These are phyloP conservation scores for Salvia sclarea DNA, from an alignment of 305 asterid species.

Conservation along the genomic window DNA sequence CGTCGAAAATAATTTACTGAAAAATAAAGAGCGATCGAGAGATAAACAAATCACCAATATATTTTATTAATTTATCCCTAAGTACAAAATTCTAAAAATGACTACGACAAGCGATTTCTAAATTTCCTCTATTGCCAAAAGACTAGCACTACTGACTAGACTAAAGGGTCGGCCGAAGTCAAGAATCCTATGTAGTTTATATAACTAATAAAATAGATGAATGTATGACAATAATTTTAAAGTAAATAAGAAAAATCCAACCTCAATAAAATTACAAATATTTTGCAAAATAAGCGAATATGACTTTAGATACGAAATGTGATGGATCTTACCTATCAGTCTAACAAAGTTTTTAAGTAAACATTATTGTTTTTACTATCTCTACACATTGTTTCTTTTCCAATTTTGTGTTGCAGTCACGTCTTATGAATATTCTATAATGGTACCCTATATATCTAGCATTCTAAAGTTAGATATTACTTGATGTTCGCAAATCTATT, in stretches of 20 bases:
- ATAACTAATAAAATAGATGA: background rate
- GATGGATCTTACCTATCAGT: too few relatives aligned
- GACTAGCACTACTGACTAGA: background rate
- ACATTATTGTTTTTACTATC: too few relatives aligned
- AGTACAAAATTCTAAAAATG: background rate
- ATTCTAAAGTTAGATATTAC: background rate
- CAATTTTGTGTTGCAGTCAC: too few relatives aligned
- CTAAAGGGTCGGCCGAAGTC: background rate
- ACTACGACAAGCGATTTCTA: background rate
- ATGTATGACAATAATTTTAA: background rate
- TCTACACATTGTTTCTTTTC: too few relatives aligned
- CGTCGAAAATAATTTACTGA: background rate
- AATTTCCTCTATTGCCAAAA: conserved; percentile 11
- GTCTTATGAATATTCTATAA: too few relatives aligned
- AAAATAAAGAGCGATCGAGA: background rate
- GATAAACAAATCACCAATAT: too few relatives aligned
- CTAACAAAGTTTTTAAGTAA: too few relatives aligned
- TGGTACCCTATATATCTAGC: too few relatives aligned
- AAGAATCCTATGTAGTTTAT: conserved; percentile 14
- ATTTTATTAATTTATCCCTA: background rate
- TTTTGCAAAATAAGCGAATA: too few relatives aligned
- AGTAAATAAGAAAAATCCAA: too few relatives aligned
- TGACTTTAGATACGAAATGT: background rate
- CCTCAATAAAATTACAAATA: too few relatives aligned
- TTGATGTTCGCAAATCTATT: too few relatives aligned